Evolutionary conservation across 495 filamentous ascomycete species (phyloP), one percentile per base, ranked within the genome.

Genomic region (Hypoxylon cercidicola): DNA sequence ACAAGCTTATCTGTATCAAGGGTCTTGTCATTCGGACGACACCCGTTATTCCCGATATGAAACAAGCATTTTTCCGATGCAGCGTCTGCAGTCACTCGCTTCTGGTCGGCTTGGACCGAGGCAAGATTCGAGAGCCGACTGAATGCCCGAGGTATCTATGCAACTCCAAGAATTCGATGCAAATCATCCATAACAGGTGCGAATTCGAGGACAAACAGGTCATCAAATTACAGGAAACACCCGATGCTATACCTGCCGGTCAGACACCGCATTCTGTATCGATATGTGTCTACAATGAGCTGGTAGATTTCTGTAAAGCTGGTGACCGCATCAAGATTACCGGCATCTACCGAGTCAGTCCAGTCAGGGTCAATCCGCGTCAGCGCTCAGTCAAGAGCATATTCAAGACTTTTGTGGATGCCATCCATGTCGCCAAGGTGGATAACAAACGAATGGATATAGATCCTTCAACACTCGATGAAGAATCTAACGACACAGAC

Each of bases 241-340:
- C 95, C 7, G 95, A 99, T 73, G 90, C 84, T 45, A 88, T 98
- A 41, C 95, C 95, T 11, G 91, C 97, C 60, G 95, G 95, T 21
- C 95, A 99, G 77, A 95, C 95, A 18, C 95, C 95, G n/a, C 95
- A 99, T 77, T 97, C 96, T 0, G 95, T 99, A 15, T 97, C 93
- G 3, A 85, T 99, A 28, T 98, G 94, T 74, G 93, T 92, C 25
- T 97, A 98, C 67, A 93, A 97, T 73, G 96, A 98, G 78, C 79
- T 98, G 45, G 96, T 98, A 7, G 95, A 99, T 78, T 86, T 97
- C 47, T 97, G 94, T 81, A 98, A 97, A 77, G 94, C 95, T 43
- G 95, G 95, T 85, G 95, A 99, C 68, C 87, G 95, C 28, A 89
- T 99, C 30, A 92, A 96, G 75, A 90, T 98, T 35, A 99, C 95